A percentile compares a stretch with the other conserved stretches of the same genome.
phyloP scores from a whole-genome alignment of 2,329 filamentous ascomycete species.

The Monosporascus sp. region DNA sequence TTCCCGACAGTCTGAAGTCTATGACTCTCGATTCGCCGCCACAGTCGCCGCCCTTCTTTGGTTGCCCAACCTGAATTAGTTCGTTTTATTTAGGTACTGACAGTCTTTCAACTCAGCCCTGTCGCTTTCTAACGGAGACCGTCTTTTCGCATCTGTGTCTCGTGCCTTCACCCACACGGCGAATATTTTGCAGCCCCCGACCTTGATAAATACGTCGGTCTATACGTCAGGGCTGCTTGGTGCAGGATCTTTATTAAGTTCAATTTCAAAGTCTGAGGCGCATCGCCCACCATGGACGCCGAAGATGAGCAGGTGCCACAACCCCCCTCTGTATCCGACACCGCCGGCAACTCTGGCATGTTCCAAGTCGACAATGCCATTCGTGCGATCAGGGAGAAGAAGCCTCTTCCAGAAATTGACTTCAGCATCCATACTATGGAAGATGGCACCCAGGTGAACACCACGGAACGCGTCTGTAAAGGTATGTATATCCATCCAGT shows the following conservation, averaged over 20 bases:
- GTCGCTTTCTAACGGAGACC: not conserved
- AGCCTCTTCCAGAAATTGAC: conserved; percentile 93
- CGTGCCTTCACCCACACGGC: not conserved
- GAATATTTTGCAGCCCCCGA: too few species aligned
- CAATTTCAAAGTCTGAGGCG: conserved; percentile 10
- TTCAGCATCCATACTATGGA: conserved; percentile 99
- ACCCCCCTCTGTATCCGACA: conserved; percentile 15
- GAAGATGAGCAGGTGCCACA: conserved; percentile 32
- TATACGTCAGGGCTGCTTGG: too few species aligned
- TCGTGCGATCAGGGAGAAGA: conserved; percentile 90
- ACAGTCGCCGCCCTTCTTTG: not conserved
- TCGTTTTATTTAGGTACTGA: not conserved
- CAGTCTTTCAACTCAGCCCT: not conserved
- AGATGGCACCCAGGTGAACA: conserved; percentile 92
- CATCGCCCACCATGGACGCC: conserved; percentile 42
- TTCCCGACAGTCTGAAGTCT: too few species aligned
- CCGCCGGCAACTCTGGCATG: conserved; percentile 42
- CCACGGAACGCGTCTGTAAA: conserved; percentile 95
- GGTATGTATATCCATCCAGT: conserved; percentile 49
- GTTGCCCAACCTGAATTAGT: not conserved
- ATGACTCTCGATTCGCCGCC: not conserved
- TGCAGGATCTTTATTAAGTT: not conserved
- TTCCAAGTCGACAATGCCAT: conserved; percentile 80
- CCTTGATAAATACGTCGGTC: too few species aligned
- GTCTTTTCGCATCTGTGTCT: not conserved